Percentiles rank a stretch among this genome's conserved stretches.
Conservation (phyloP, 176 grass and related monocot species). For the Aechmea fasciata region DNA sequence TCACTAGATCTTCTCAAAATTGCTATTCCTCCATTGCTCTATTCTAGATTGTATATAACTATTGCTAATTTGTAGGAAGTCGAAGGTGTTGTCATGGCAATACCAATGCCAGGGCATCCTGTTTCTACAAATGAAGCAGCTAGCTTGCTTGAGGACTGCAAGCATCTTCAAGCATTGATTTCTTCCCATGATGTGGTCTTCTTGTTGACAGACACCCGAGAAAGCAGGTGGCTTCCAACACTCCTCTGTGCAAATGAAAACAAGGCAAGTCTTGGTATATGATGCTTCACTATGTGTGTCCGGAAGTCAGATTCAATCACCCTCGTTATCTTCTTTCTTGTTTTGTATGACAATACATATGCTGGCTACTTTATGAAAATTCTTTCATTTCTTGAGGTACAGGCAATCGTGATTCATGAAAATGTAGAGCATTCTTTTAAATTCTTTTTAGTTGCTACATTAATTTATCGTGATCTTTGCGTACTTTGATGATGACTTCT, state of each 20-base stretch:
- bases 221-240: constrained; percentile 94
- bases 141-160: constrained; percentile 47
- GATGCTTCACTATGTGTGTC: background rate
- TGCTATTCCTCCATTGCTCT: background rate
- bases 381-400: no score
- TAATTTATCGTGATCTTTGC: no score
- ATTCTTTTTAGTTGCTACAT: no score
- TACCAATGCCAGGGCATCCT: constrained; percentile 95
- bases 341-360: no score
- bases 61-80: constrained; percentile 46
- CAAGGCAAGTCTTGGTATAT: constrained; percentile 37
- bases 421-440: no score
- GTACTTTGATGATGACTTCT: no score
- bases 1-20: constrained; percentile 6
- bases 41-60: constrained; percentile 20
- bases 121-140: constrained; percentile 55
- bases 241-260: constrained; percentile 69
- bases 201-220: constrained; percentile 88
- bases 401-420: no score
- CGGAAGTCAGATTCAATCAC: no score
- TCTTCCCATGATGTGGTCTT: constrained; percentile 77
- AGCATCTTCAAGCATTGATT: constrained; percentile 46
- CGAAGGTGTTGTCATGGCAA: constrained; percentile 65
- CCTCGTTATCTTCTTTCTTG: no score
- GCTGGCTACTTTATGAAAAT: no score